Evolutionary conservation across 225 moss, liverwort and hornwort genomes (phyloP).

Genomic region (Marchantia paleacea): DNA sequence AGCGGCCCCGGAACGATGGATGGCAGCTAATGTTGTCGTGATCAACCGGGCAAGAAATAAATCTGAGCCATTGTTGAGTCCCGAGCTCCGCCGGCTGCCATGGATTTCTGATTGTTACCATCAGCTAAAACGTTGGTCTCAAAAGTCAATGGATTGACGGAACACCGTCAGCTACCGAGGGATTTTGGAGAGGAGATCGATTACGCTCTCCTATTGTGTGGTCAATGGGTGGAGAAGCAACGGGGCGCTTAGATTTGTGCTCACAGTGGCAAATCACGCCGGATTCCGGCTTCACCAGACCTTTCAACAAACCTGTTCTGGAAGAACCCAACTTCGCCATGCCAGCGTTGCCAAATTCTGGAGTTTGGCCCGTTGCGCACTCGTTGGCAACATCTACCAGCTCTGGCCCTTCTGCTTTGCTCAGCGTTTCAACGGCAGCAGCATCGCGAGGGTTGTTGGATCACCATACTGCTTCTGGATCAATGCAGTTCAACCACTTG

Average conservation of each 20-base stretch:
- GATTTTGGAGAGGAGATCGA: background rate
- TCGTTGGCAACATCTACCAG: background rate
- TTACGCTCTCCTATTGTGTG: background rate
- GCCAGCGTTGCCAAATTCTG: conserved; percentile 9
- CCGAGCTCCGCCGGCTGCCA: background rate
- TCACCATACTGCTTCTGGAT: background rate
- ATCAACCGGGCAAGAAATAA: background rate
- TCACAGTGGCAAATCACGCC: conserved; percentile 9
- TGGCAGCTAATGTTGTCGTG: background rate
- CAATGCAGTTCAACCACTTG: conserved; percentile 3
- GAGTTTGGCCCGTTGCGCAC: background rate
- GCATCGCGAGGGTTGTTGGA: conserved; percentile 20
- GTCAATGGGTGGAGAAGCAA: conserved; percentile 21
- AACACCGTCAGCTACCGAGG: background rate
- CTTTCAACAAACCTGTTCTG: background rate
- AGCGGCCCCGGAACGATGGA: background rate
- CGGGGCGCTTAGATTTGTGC: conserved; percentile 8
- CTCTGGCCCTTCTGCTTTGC: conserved; percentile 9
- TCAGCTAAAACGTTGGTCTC: background rate
- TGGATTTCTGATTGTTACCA: background rate
- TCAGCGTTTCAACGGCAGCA: conserved; percentile 14
- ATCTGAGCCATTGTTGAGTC: background rate
- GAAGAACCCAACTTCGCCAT: conserved; percentile 11
- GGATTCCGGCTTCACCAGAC: background rate
- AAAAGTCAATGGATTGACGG: background rate